These are phyloP conservation scores for Plasmodium ovale DNA, from an alignment of 169 alveolate species.

Conservation along the genomic window DNA sequence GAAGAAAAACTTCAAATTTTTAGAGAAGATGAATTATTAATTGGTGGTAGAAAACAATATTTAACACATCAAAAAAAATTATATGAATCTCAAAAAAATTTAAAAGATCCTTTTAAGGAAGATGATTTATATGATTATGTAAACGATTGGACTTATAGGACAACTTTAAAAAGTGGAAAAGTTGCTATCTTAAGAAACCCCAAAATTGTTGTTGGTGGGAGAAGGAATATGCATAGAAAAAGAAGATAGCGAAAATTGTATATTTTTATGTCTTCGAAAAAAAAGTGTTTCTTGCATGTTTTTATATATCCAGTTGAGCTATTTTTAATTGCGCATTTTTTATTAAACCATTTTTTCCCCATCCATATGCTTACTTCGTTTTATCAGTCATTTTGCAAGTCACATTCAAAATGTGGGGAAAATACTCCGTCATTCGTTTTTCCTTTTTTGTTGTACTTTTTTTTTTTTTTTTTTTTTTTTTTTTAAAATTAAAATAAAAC, in stretches of 20 bases:
- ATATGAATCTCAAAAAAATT: constrained; percentile 52
- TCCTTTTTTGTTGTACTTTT: not conserved
- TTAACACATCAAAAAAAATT: constrained; percentile 77
- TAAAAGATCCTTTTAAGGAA: constrained; percentile 54
- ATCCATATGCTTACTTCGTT: too few relatives aligned
- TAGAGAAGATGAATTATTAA: constrained; percentile 87
- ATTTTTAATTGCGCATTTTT: too few relatives aligned
- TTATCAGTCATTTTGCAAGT: too few relatives aligned
- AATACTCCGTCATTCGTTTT: not conserved
- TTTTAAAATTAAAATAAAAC: not conserved
- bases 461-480: not conserved
- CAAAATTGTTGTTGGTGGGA: constrained; percentile 66
- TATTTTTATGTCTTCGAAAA: too few relatives aligned
- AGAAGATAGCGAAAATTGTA: too few relatives aligned
- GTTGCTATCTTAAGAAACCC: constrained; percentile 59
- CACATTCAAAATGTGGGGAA: too few relatives aligned
- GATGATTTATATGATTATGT: constrained; percentile 22
- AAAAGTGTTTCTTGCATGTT: not conserved
- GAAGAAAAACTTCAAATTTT: constrained; percentile 79
- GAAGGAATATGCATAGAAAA: constrained; percentile 27
- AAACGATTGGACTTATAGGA: constrained; percentile 61
- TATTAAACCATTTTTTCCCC: too few relatives aligned
- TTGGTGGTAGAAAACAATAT: constrained; percentile 80
- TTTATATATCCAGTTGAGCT: not conserved
- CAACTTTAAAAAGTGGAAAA: constrained; percentile 67